Base-by-base conservation (phyloP, 2,329 filamentous ascomycete species). In the Metarhizium anisopliae region DNA sequence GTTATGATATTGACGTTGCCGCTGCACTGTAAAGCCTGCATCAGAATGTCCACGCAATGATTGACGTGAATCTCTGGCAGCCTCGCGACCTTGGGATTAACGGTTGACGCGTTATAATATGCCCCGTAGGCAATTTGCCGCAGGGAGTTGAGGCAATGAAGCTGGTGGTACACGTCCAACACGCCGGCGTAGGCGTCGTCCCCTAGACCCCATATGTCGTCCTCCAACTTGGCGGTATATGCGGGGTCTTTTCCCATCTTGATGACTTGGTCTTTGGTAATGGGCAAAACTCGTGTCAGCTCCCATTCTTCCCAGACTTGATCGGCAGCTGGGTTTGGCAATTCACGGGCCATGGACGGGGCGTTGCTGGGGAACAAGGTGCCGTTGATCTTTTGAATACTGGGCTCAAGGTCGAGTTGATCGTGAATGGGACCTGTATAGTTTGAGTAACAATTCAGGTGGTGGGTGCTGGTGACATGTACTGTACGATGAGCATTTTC, bases 1-100 rank as follows among this genome's bases (percentile, higher is more conserved):
- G 69, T 72, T 50, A 71, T 66, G 47, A 71, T 59, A 42, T 69
- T 68, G 7, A 68, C 59, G 49, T 70, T 69, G 2, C 67, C 67
- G 43, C 64, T 64, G 4, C 36, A 14, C 36, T 67, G 66, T 13
- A 71, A 54, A 47, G 65, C 64, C 57, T 71, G 66, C 10, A 70
- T 51, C 2, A 72, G 56, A 29, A 71, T 68, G 32, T 70, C 68
- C 30, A 67, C 64, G 53, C 70, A 72, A 45, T 72, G 69, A 47
- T 67, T 66, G 6, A 70, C 58, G 55, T 72, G 70, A n/a, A 62
- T 58, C 56, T 59, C 61, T 6, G 54, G 60, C 36, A 59, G 51
- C n/a, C 6, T 40, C 14, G 30, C 30, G 56, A 52, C 50, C 42
- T 58, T 8, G 60, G 55, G 25, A 25, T 25, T 25, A 3, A 25